These are phyloP conservation scores for Linnemannia exigua DNA, from an alignment of 192 early-diverging fungal species.

Conservation along the genomic window DNA sequence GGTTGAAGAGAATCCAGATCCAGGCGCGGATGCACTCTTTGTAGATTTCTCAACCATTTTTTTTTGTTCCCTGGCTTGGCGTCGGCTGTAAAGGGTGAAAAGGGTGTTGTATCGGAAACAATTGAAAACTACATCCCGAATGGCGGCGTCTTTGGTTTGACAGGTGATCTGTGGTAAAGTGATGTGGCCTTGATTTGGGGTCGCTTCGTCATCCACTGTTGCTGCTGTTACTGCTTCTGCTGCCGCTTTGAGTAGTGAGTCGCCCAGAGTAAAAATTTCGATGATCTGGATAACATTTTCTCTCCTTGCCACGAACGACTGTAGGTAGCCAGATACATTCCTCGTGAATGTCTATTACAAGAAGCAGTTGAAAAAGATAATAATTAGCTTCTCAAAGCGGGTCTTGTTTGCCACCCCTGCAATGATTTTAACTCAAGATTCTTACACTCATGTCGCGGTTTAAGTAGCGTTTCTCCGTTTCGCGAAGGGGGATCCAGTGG, in stretches of 20 bases:
- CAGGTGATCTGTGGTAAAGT: background rate
- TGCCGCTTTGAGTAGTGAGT: background rate
- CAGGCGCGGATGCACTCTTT: background rate
- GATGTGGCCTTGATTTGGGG: background rate
- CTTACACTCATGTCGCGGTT: conserved; percentile 61
- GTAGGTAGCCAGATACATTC: conserved; percentile 36
- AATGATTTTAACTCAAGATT: background rate
- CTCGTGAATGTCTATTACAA: conserved; percentile 30
- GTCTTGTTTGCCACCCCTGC: background rate
- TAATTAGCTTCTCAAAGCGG: too few relatives aligned
- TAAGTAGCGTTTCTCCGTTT: conserved; percentile 54
- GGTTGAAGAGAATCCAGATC: background rate
- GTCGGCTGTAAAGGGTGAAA: background rate
- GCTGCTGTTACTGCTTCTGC: background rate
- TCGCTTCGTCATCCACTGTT: background rate
- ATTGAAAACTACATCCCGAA: background rate
- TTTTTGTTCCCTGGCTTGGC: background rate
- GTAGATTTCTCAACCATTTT: background rate
- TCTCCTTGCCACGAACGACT: conserved; percentile 26
- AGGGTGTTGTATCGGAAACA: conserved; percentile 4
- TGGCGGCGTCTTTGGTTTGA: conserved; percentile 7
- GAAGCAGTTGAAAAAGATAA: too few relatives aligned
- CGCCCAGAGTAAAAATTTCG: background rate
- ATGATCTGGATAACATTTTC: conserved; percentile 21
- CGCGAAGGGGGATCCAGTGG: conserved; percentile 59